Base-by-base conservation (phyloP, 192 early-diverging fungal genomes). In the Backusella morwellensis region DNA sequence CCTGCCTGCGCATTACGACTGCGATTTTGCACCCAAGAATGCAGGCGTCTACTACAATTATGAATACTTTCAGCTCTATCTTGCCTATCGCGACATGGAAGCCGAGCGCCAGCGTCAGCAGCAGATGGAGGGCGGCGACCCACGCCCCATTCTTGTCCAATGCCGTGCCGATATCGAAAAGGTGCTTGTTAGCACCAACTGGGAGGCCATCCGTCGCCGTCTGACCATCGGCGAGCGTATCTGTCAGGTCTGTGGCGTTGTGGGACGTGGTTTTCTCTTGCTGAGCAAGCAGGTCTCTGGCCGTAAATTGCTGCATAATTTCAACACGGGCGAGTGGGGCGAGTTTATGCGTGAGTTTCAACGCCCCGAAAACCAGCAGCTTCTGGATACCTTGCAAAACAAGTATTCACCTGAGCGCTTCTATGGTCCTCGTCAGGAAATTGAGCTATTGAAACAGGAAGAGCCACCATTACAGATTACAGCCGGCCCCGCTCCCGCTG, bases 141-240 rank as follows among this genome's bases (percentile, higher is more conserved):
- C 77, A 1, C 71, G 78, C 8, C 50, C 77, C 7, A 56, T 80
- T 15, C 23, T 79, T 17, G 75, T 79, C 6, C 81, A 83, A 73
- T 83, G 77, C 29, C 74, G 81, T 8, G 41, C 77, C 11, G 81
- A 83, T 1, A 74, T 83, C 32, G 81, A 83, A 44, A 78, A 76
- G 29, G 40, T 75, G 1, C 47, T 83, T 7, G 72, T 76, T 4
- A 83, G 54, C 32, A 83, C 81, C 32, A 83, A 83, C 67, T 83
- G 81, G 81, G 81, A 83, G 42, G 81, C 81, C 1, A 79, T 83
- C 11, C 78, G 81, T 17, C 74, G 81, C n/a, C 81, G 81, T 9
- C 52, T 83, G 36, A 83, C 81, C 3, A 83, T 83, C 72, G 81
- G 81, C 19, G 81, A 83, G n/a, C 74, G 81, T 35, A 83, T 83